These are phyloP conservation scores for Cytospora schulzeri DNA, from an alignment of 2,329 filamentous ascomycete genomes.

Conservation along the genomic window DNA sequence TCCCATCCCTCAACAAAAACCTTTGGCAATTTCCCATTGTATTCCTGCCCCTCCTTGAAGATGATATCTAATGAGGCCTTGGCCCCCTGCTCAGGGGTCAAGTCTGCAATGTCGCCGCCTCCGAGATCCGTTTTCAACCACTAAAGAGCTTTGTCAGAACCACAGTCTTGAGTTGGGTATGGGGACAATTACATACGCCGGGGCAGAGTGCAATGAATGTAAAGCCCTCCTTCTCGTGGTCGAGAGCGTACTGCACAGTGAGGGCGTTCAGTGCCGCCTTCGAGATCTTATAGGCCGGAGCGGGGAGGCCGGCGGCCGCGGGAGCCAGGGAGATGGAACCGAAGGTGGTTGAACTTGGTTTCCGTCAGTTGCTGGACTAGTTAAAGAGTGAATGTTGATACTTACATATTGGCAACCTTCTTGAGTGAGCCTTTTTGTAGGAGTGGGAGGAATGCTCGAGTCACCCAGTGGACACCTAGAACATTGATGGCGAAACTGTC, in stretches of 20 bases:
- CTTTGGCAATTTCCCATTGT: not conserved
- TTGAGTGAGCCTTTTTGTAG: slow-evolving; percentile 35
- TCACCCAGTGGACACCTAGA: not conserved
- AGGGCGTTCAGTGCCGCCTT: slow-evolving; percentile 52
- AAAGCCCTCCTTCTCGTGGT: slow-evolving; percentile 45
- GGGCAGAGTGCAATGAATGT: slow-evolving; percentile 47
- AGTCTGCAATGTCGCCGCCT: not conserved
- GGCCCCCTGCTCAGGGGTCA: not conserved
- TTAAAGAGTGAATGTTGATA: not conserved
- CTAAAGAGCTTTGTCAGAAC: not conserved
- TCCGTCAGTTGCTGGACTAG: not conserved
- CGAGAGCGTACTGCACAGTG: slow-evolving; percentile 46
- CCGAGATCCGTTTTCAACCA: slow-evolving; percentile 3
- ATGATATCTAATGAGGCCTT: not conserved
- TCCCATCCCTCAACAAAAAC: not conserved
- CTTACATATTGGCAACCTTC: slow-evolving; percentile 47
- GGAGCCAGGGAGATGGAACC: slow-evolving; percentile 29
- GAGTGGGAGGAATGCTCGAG: not conserved
- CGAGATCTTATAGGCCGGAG: slow-evolving; percentile 35
- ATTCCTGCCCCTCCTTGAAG: not conserved
- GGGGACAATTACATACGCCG: slow-evolving; percentile 40
- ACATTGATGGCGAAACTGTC: slow-evolving; percentile 36
- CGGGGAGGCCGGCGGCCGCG: slow-evolving; percentile 40
- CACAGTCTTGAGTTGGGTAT: no score
- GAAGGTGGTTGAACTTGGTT: slow-evolving; percentile 23